Conservation (phyloP, 176 grass and related monocot species). For the Poa pratensis region DNA sequence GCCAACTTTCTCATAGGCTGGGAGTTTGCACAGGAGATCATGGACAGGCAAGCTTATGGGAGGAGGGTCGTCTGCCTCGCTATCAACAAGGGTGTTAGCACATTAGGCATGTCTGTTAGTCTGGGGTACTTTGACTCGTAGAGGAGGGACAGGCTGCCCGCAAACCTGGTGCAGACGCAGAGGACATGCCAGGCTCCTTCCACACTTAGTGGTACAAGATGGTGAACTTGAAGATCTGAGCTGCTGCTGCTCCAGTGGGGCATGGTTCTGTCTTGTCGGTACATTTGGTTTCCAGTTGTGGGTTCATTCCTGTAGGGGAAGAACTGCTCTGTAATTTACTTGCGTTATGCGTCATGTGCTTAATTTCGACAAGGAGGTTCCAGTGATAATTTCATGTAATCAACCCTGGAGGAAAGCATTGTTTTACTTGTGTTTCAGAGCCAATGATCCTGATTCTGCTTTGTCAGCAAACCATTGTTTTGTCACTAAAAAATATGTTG, state of each 20-base stretch:
- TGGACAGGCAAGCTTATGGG: slow-evolving; percentile 70
- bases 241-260: not conserved
- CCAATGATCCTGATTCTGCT: too few species aligned
- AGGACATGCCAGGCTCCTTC: slow-evolving; percentile 38
- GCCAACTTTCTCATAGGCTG: slow-evolving; percentile 72
- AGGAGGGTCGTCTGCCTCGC: slow-evolving; percentile 66
- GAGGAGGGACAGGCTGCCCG: too few species aligned
- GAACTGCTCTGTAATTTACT: slow-evolving; percentile 17
- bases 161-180: slow-evolving; percentile 23
- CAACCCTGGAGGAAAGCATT: not conserved
- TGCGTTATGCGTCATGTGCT: too few species aligned
- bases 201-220: slow-evolving; percentile 41
- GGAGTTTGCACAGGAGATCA: slow-evolving; percentile 75
- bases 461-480: too few species aligned
- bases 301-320: slow-evolving; percentile 15
- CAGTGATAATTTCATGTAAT: slow-evolving; percentile 12
- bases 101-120: slow-evolving; percentile 64
- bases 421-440: too few species aligned
- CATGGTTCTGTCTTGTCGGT: slow-evolving; percentile 16
- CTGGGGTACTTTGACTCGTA: slow-evolving; percentile 25
- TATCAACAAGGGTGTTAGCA: slow-evolving; percentile 54
- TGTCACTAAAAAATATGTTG: too few species aligned
- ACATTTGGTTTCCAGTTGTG: not conserved
- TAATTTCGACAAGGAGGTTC: not conserved
- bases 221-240: too few species aligned